A percentile compares a stretch with the other conserved stretches of the same genome.
phyloP scores from a whole-genome alignment of 108 stramenopile species.

The Aurantiochytrium sp. region DNA sequence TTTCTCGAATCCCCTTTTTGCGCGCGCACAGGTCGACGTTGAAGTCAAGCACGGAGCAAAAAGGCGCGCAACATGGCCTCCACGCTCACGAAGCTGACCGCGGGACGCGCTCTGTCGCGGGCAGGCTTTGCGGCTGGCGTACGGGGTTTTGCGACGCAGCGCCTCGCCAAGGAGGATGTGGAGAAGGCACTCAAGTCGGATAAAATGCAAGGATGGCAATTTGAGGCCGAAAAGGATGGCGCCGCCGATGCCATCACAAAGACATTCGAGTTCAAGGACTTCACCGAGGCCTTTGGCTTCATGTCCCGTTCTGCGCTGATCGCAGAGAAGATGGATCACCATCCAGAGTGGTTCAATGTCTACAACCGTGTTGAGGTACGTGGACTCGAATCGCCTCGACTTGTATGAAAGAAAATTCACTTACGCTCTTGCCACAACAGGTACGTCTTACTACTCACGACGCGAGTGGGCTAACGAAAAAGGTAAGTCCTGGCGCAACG shows the following conservation, averaged over 20 bases:
- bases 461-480: neutral
- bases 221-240: conserved; percentile 15
- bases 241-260: conserved; percentile 57
- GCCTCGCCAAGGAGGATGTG: neutral
- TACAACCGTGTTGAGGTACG: conserved; percentile 84
- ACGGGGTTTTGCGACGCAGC: neutral
- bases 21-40: no score
- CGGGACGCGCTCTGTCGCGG: no score
- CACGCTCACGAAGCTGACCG: no score
- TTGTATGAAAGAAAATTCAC: no score
- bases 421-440: neutral
- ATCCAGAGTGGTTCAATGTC: conserved; percentile 97
- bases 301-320: conserved; percentile 73
- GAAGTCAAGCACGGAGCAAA: no score
- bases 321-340: conserved; percentile 82
- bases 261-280: conserved; percentile 71
- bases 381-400: conserved; percentile 41
- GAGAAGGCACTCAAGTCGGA: neutral
- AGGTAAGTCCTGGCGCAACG: neutral
- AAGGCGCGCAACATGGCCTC: no score
- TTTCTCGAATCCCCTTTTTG: no score
- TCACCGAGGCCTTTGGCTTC: conserved; percentile 80
- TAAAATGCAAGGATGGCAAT: neutral
- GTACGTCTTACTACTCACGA: neutral
- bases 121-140: neutral